Evolutionary conservation across 2,329 filamentous ascomycete species (phyloP).

Genomic region (Helotiales sp.): DNA sequence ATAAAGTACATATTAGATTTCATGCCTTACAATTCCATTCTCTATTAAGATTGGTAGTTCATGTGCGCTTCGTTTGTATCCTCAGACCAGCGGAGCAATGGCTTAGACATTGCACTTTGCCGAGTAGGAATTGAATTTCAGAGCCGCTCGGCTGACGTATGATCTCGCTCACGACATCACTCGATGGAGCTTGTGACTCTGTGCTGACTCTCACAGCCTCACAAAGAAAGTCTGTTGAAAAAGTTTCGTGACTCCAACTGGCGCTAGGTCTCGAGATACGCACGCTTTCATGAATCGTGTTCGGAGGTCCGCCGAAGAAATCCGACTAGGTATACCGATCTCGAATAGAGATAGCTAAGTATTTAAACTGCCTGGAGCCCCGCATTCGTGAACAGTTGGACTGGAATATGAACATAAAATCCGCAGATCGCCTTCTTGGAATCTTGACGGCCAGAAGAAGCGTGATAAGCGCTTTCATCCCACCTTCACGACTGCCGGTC

Average conservation of each 20-base stretch:
- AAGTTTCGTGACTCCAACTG: background rate
- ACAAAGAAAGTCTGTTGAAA: no score
- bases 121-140: background rate
- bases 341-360: background rate
- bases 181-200: background rate
- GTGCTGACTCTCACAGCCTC: background rate
- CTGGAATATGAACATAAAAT: no score
- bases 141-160: background rate
- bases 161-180: background rate
- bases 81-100: no score
- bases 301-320: background rate
- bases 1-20: slow-evolving; percentile 17
- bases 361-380: background rate
- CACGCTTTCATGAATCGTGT: background rate
- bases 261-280: background rate
- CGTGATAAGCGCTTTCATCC: no score
- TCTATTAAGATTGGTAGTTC: no score
- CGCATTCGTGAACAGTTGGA: no score
- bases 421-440: no score
- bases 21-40: background rate
- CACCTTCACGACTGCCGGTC: slow-evolving; percentile 11
- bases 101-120: background rate
- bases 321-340: background rate
- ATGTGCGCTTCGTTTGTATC: no score
- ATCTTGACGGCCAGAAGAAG: no score